phyloP scores from a whole-genome alignment of 2,329 filamentous ascomycete genomes.

The Fusarium burgessii region DNA sequence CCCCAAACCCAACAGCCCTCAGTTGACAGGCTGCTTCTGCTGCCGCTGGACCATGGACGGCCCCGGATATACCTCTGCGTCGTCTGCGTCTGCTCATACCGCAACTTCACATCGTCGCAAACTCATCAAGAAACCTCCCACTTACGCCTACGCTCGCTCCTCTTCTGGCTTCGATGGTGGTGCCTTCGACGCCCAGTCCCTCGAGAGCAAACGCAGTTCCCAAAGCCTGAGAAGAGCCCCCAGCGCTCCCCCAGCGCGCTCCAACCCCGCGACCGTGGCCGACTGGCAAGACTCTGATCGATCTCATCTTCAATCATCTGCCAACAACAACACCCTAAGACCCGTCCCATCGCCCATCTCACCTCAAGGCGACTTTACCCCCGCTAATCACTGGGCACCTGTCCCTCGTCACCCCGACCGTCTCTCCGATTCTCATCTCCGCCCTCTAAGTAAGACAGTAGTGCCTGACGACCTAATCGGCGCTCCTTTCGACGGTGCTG shows the following conservation, averaged over 20 bases:
- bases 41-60: constrained; percentile 60
- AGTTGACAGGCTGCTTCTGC: constrained; percentile 41
- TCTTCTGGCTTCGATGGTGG: constrained; percentile 63
- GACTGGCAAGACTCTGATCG: constrained; percentile 55
- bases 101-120: constrained; percentile 67
- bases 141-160: constrained; percentile 61
- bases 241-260: constrained; percentile 66
- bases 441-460: constrained; percentile 42
- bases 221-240: constrained; percentile 71
- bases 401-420: constrained; percentile 46
- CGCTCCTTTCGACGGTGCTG: constrained; percentile 73
- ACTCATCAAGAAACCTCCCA: constrained; percentile 72
- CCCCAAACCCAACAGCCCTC: constrained; percentile 24
- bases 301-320: constrained; percentile 48
- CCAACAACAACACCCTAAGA: constrained; percentile 59
- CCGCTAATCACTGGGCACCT: constrained; percentile 49
- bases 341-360: constrained; percentile 62
- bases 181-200: constrained; percentile 65
- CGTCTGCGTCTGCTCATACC: constrained; percentile 53
- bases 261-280: constrained; percentile 62
- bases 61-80: constrained; percentile 52
- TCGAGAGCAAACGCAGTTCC: constrained; percentile 73
- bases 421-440: constrained; percentile 46
- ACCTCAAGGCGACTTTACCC: constrained; percentile 60
- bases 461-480: constrained; percentile 70